Percentiles rank a stretch among this genome's conserved stretches.
Evolutionary conservation across 2,329 filamentous ascomycete genomes (phyloP).

Genomic region (Zymoseptoria tritici): DNA sequence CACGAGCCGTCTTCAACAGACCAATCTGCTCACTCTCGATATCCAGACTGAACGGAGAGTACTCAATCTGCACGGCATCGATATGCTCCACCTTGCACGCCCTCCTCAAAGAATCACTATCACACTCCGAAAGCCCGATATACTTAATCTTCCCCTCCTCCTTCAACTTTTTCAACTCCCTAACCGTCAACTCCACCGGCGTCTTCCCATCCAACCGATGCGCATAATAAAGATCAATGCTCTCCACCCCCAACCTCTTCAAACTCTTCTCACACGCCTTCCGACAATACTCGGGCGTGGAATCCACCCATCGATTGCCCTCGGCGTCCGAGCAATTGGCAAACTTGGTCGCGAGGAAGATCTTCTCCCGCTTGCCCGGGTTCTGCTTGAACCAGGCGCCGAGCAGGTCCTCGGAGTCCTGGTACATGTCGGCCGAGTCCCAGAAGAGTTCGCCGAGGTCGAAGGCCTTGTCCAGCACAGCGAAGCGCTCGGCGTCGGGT

Average conservation of each 20-base stretch:
- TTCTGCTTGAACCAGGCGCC: constrained; percentile 37
- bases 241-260: constrained; percentile 32
- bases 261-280: constrained; percentile 35
- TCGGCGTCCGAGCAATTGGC: constrained; percentile 36
- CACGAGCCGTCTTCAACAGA: constrained; percentile 49
- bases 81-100: constrained; percentile 46
- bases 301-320: constrained; percentile 30
- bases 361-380: constrained; percentile 41
- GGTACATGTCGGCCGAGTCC: constrained; percentile 39
- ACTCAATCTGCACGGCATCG: constrained; percentile 47
- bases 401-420: constrained; percentile 40
- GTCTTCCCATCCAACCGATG: constrained; percentile 39
- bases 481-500: constrained; percentile 45
- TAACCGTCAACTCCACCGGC: constrained; percentile 43
- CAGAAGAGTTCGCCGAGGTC: constrained; percentile 46
- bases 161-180: constrained; percentile 43
- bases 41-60: constrained; percentile 45
- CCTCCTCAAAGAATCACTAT: constrained; percentile 44
- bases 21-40: constrained; percentile 48
- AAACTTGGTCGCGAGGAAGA: constrained; percentile 50
- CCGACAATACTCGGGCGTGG: constrained; percentile 35
- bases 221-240: constrained; percentile 35
- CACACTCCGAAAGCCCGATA: constrained; percentile 49
- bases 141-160: constrained; percentile 51
- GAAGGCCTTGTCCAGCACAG: constrained; percentile 45